Percentiles rank a stretch among this genome's conserved stretches.
Evolutionary conservation across 108 stramenopile genomes (phyloP).

Genomic region (Cyclotella sp.): DNA sequence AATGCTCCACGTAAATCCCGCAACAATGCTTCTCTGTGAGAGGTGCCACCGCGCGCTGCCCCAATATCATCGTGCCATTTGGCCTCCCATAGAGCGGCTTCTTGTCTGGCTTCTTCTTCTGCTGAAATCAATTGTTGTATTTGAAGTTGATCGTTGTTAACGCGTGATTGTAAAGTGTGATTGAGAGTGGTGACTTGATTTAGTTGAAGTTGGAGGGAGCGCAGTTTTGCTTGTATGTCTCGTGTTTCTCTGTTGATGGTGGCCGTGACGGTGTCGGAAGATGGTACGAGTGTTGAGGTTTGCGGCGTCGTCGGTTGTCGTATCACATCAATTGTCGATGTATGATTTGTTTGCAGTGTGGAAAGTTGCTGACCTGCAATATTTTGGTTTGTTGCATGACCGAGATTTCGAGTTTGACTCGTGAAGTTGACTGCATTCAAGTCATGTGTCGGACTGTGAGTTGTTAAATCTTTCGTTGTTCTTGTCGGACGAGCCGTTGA

Average conservation of each 20-base stretch:
- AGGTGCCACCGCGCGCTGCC: background rate
- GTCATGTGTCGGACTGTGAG: background rate
- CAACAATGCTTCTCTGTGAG: constrained; percentile 8
- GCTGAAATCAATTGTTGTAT: constrained; percentile 17
- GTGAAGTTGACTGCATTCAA: background rate
- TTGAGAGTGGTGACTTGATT: constrained; percentile 19
- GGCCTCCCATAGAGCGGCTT: constrained; percentile 45
- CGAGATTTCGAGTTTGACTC: too few species aligned
- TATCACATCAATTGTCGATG: too few species aligned
- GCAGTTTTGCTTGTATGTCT: constrained; percentile 20
- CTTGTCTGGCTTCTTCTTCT: constrained; percentile 41
- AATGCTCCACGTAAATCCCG: constrained; percentile 25
- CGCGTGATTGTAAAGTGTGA: constrained; percentile 4
- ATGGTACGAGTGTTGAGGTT: background rate
- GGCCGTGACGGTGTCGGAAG: background rate
- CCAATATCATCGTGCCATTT: constrained; percentile 37
- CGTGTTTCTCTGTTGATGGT: background rate
- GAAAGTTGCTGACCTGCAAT: too few species aligned
- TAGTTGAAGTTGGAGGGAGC: constrained; percentile 26
- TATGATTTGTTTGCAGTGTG: too few species aligned
- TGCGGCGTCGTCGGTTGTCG: background rate
- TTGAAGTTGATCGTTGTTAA: constrained; percentile 2
- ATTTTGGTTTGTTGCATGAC: too few species aligned
- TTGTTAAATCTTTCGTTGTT: background rate
- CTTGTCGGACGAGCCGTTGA: background rate